A percentile compares a stretch with the other conserved stretches of the same genome.
phyloP scores from a whole-genome alignment of 345 rosid genomes.

The Aurinia saxatilis region DNA sequence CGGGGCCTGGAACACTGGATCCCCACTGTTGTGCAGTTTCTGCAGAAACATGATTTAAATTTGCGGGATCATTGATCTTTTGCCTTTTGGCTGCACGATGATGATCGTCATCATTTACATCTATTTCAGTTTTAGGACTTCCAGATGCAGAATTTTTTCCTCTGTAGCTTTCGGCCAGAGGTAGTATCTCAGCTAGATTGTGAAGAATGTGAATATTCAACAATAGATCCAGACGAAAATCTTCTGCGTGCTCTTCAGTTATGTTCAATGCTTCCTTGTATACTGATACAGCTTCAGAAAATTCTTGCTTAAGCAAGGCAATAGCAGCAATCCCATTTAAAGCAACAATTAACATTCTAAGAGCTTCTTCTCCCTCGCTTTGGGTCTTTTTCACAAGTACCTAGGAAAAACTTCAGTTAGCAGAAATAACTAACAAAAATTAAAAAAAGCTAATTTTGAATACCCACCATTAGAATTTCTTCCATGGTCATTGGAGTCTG shows the following conservation, averaged over 20 bases:
- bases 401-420: conserved; percentile 32
- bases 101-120: conserved; percentile 29
- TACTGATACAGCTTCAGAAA: conserved; percentile 54
- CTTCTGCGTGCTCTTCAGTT: conserved; percentile 61
- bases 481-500: conserved; percentile 97
- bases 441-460: conserved; percentile 3
- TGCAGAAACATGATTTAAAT: conserved; percentile 26
- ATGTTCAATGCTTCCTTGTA: conserved; percentile 73
- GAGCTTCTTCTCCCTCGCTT: conserved; percentile 90
- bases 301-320: conserved; percentile 65
- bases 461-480: conserved; percentile 70
- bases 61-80: conserved; percentile 26
- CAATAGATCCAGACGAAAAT: conserved; percentile 85
- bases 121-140: conserved; percentile 31
- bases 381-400: conserved; percentile 93
- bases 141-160: conserved; percentile 27
- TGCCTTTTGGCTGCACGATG: conserved; percentile 42
- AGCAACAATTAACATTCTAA: conserved; percentile 72
- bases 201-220: conserved; percentile 90
- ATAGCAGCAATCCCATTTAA: conserved; percentile 94
- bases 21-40: conserved; percentile 13
- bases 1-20: conserved; percentile 21
- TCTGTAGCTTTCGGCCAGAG: conserved; percentile 27
- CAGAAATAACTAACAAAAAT: conserved; percentile 9
- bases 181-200: conserved; percentile 74